These are phyloP conservation scores for Globisporangium paddicum DNA, from an alignment of 352 stramenopile species.

Conservation along the genomic window DNA sequence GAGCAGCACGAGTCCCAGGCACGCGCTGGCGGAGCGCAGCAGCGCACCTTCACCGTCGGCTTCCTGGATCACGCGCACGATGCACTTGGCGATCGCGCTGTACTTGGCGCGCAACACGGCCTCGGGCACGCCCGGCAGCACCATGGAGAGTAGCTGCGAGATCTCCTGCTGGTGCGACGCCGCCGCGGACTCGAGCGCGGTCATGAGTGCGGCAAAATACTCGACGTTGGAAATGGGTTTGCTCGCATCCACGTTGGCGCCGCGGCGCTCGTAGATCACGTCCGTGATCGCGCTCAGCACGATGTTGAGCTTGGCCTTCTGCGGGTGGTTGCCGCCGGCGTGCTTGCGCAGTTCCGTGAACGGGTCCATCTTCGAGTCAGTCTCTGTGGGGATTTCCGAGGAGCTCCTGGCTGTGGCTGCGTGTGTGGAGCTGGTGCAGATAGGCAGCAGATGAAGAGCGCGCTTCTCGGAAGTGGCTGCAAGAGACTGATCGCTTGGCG, in stretches of 20 bases:
- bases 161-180: conserved; percentile 77
- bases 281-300: conserved; percentile 79
- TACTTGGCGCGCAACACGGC: conserved; percentile 82
- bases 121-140: conserved; percentile 65
- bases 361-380: conserved; percentile 63
- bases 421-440: neutral
- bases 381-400: conserved; percentile 3
- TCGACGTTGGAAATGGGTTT: conserved; percentile 67
- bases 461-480: conserved; percentile 7
- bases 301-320: conserved; percentile 84
- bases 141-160: conserved; percentile 67
- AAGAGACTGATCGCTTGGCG: conserved; percentile 4
- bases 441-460: neutral
- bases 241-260: conserved; percentile 11
- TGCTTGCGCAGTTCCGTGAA: conserved; percentile 81
- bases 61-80: conserved; percentile 71
- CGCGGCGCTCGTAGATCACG: conserved; percentile 76
- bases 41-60: conserved; percentile 52
- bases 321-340: conserved; percentile 64
- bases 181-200: conserved; percentile 66
- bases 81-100: conserved; percentile 54
- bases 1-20: conserved; percentile 55
- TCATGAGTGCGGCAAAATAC: conserved; percentile 88
- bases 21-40: conserved; percentile 60
- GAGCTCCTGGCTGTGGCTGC: neutral